Percentiles rank a stretch among this genome's conserved stretches.
Evolutionary conservation across 805 yeast genomes (phyloP).

Genomic region (Wickerhamiella kurtzmanii): DNA sequence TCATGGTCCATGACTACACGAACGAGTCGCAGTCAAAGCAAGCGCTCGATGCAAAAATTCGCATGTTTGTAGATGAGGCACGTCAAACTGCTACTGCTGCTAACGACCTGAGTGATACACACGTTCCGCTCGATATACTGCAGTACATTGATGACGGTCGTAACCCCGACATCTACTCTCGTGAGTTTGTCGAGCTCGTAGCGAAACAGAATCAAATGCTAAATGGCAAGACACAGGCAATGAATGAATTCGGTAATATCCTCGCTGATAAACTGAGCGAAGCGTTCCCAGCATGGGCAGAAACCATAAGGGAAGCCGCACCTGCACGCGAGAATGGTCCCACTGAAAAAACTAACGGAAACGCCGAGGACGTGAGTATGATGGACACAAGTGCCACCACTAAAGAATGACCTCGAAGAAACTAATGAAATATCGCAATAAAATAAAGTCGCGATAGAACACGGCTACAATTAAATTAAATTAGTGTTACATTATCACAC

Average conservation of each 20-base stretch:
- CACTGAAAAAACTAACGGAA: no score
- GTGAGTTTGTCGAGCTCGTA: conserved; percentile 93
- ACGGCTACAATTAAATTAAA: background rate
- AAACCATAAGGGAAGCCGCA: conserved; percentile 28
- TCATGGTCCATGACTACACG: conserved; percentile 73
- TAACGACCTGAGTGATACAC: conserved; percentile 9
- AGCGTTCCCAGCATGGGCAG: conserved; percentile 67
- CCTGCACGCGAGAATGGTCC: no score
- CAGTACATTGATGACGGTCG: conserved; percentile 91
- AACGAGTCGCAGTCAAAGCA: conserved; percentile 71
- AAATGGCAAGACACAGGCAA: conserved; percentile 69
- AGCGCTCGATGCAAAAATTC: conserved; percentile 30
- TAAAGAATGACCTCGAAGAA: no score
- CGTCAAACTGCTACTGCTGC: conserved; percentile 10
- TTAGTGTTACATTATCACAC: conserved; percentile 9
- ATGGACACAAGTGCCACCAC: no score
- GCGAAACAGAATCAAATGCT: conserved; percentile 77
- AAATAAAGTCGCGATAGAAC: background rate
- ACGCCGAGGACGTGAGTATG: no score
- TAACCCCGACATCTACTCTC: conserved; percentile 90
- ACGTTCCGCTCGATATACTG: conserved; percentile 63
- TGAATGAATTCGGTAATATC: conserved; percentile 44
- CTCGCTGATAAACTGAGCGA: conserved; percentile 55
- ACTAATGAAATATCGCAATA: no score
- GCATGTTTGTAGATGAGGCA: conserved; percentile 14